Evolutionary conservation across 345 rosid species (phyloP), one percentile per base, ranked within the genome.

Genomic region (Eucalyptus sp.): DNA sequence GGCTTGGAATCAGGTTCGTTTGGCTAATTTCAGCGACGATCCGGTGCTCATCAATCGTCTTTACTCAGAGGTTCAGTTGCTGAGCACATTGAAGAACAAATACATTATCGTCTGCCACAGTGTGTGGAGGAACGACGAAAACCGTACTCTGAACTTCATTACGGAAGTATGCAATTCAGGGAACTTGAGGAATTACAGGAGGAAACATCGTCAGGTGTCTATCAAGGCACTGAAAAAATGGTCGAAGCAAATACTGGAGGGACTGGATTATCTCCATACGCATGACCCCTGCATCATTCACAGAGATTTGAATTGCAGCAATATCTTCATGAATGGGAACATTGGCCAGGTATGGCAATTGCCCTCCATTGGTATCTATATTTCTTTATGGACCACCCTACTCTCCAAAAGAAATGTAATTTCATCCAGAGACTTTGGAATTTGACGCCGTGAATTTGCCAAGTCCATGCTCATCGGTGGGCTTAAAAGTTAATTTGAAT

Each of bases 141-240:
- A 64, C 44, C 88, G 88, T 91, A 94, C 90, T 12, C 86, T 95
- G 89, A 95, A 95, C 90, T 95, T 95, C 87, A 94, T 95, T n/a
- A 95, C 97, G 5, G 97, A 95, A 92, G 94, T 95, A 17, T 94
- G 97, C 93, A 94, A 95, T 7, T 95, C 97, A 0, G 96, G 97
- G 87, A 95, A 94, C 83, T 86, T 94, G 89, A 93, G 97, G 88
- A 91, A 90, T 76, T 95, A 94, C 90, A 91, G 96, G 92, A 94
- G 90, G 92, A 95, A 92, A 92, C 96, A 95, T 88, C 94, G 95
- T 31, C 97, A 93, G 88, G 97, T 94, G 86, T 94, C 97, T 15
- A 85, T 93, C 49, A 95, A 94, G 90, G 97, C 97, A 31, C 89
- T 95, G 94, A 94, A 94, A 93, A 95, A 94, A 92, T 94, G 96